phyloP scores from a whole-genome alignment of 257 asterid genomes.

The Solanum tacnaense region DNA sequence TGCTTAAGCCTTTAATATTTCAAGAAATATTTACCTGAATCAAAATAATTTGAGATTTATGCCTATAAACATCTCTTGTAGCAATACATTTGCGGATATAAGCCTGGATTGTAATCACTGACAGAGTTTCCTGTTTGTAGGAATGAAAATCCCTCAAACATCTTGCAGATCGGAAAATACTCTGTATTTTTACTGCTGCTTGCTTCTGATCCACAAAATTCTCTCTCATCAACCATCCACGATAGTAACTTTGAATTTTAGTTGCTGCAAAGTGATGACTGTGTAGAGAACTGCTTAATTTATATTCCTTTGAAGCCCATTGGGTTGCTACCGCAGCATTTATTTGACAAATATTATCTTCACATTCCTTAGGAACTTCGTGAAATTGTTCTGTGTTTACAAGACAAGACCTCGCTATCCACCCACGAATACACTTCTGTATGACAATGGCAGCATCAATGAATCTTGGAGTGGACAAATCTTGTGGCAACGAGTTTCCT shows the following conservation, averaged over 20 bases:
- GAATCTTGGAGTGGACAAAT: slow-evolving; percentile 3
- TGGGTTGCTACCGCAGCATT: slow-evolving; percentile 44
- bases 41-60: slow-evolving; percentile 19
- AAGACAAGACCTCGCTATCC: slow-evolving; percentile 17
- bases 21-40: slow-evolving; percentile 46
- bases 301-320: slow-evolving; percentile 41
- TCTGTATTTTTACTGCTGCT: slow-evolving; percentile 46
- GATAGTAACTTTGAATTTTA: slow-evolving; percentile 63
- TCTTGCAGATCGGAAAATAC: slow-evolving; percentile 28
- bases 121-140: slow-evolving; percentile 21
- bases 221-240: slow-evolving; percentile 49
- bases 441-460: slow-evolving; percentile 24
- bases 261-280: slow-evolving; percentile 51
- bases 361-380: slow-evolving; percentile 10
- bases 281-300: slow-evolving; percentile 12
- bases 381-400: slow-evolving; percentile 15
- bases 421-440: slow-evolving; percentile 24
- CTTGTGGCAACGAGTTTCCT: slow-evolving; percentile 3
- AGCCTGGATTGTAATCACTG: slow-evolving; percentile 56
- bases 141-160: slow-evolving; percentile 28
- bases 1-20: neutral
- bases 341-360: slow-evolving; percentile 4
- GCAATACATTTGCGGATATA: slow-evolving; percentile 72
- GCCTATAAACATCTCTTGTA: slow-evolving; percentile 28
- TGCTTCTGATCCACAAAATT: slow-evolving; percentile 28